Base-by-base conservation (phyloP, 768 basidiomycete genomes). In the Russula earlei region DNA sequence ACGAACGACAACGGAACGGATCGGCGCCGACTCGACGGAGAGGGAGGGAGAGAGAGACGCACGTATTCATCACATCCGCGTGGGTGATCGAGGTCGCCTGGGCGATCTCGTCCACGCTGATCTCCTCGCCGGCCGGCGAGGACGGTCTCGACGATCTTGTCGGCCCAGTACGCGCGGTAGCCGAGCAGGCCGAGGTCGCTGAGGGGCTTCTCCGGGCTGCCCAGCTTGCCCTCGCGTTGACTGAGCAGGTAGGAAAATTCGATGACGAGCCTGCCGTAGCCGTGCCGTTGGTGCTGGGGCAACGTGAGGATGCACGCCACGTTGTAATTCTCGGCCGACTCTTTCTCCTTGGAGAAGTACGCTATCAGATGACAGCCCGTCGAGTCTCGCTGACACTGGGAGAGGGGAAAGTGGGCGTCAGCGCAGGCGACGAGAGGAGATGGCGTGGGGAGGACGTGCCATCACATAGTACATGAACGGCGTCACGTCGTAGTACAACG, bases 391-490 rank as follows among this genome's bases (percentile, higher is more conserved):
- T 84, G 82, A 48, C 81, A 81, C 89, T 91, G 60, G 49, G 22
- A 56, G 54, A 51, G 55, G 54, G 44, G 56, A 43, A 36, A 19
- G 55, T 55, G 49, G 45, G 6, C 11, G 52, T 46, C 31, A 52
- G 22, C 12, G 24, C 7, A 48, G 22, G 11, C 33, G 14, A 12
- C 17, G 9, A 17, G 38, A n/a, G 42, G 17, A 19, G 8, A 50
- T 40, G 33, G 17, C 8, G 17, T 15, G 20, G 29, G 29, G 40
- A 41, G 6, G 50, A 52, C 79, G 64, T 63, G 89, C 92, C 94
- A 99, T 94, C 70, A 94, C 88, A 78, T 99, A 99, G 78, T 93
- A 99, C 80, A 99, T 82, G 76, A 99, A 99, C 2, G 96, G 96
- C 56, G 97, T 98, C 64, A 98, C 95, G 74, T 99, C 96, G 74